Percentiles rank a stretch among this genome's conserved stretches.
Evolutionary conservation across 2,329 filamentous ascomycete species (phyloP).

Genomic region (Neocucurbitaria cava): DNA sequence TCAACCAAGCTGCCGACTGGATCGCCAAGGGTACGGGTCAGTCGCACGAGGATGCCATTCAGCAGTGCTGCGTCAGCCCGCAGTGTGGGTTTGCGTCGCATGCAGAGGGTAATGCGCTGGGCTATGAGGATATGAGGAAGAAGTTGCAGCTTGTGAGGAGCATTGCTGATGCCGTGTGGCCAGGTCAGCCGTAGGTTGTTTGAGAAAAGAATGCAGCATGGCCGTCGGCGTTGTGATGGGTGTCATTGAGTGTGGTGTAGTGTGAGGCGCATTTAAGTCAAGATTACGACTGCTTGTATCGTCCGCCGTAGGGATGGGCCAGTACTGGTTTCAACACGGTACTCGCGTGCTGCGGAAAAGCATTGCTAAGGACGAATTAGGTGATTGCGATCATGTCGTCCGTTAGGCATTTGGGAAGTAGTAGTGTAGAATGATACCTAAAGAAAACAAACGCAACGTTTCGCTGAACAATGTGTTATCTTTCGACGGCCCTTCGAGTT

Average conservation of each 20-base stretch:
- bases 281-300: too few relatives aligned
- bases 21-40: slow-evolving; percentile 72
- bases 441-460: too few relatives aligned
- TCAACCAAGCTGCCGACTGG: slow-evolving; percentile 65
- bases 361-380: too few relatives aligned
- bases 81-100: slow-evolving; percentile 67
- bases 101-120: slow-evolving; percentile 73
- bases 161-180: slow-evolving; percentile 78
- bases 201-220: background rate
- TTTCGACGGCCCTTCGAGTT: too few relatives aligned
- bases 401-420: too few relatives aligned
- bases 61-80: slow-evolving; percentile 60
- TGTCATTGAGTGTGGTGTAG: background rate
- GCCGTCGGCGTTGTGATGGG: too few relatives aligned
- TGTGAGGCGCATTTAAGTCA: background rate
- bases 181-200: slow-evolving; percentile 54
- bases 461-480: too few relatives aligned
- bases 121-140: slow-evolving; percentile 73
- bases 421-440: too few relatives aligned
- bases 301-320: too few relatives aligned
- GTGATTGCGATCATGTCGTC: too few relatives aligned
- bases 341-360: slow-evolving; percentile 10
- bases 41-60: slow-evolving; percentile 70
- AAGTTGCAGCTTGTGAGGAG: slow-evolving; percentile 75
- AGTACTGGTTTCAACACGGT: slow-evolving; percentile 33